These are phyloP conservation scores for Pelargonium fulgidum DNA, from an alignment of 441 rosid species.

Conservation along the genomic window DNA sequence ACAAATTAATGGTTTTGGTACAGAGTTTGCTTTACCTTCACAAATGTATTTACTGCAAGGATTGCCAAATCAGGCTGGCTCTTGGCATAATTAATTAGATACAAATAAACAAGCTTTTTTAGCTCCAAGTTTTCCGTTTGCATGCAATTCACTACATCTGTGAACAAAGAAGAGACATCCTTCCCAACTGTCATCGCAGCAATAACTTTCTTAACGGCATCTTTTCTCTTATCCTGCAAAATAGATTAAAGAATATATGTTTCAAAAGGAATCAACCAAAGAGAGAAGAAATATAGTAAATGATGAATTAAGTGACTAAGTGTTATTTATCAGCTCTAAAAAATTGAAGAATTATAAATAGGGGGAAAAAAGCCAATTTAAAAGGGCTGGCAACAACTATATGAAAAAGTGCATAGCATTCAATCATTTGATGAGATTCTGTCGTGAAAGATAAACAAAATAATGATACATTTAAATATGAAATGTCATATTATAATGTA, in stretches of 20 bases:
- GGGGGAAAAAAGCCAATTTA: neutral
- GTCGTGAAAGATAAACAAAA: neutral
- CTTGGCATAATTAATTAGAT: conserved; percentile 93
- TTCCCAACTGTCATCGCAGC: conserved; percentile 99
- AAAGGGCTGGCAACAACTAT: neutral
- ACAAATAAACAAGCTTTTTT: conserved; percentile 90
- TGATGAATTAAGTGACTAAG: no score
- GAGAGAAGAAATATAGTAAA: neutral
- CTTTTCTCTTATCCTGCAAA: conserved; percentile 92
- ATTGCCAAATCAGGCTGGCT: conserved; percentile 99
- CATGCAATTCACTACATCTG: conserved; percentile 99
- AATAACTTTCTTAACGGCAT: conserved; percentile 99
- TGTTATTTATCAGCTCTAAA: conserved; percentile 77
- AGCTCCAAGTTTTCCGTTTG: conserved; percentile 98
- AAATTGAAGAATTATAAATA: neutral
- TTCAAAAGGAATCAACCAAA: conserved; percentile 11
- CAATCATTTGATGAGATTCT: neutral
- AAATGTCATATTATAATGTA: no score
- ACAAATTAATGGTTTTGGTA: neutral
- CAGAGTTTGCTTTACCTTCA: conserved; percentile 51
- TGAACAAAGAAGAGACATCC: conserved; percentile 89
- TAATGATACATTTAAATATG: neutral
- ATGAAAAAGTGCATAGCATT: neutral
- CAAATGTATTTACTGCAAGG: conserved; percentile 95
- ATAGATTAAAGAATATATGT: conserved; percentile 7